Evolutionary conservation across 495 filamentous ascomycete species (phyloP), one percentile per base, ranked within the genome.

Genomic region (Annulohypoxylon maeteangense): DNA sequence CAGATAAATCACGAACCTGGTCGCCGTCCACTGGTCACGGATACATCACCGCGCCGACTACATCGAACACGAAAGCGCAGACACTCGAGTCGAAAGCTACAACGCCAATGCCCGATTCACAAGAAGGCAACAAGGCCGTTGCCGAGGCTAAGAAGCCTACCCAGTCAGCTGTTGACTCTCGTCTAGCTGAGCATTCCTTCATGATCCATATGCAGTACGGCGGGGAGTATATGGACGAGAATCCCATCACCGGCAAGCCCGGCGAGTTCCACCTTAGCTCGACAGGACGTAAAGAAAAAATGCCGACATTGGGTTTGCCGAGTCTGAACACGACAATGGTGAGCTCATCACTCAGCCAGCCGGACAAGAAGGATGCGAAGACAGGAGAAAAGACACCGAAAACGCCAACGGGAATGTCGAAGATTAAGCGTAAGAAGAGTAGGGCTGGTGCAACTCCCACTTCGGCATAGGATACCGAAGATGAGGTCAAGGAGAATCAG

Each of bases 151-250:
- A 76, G 48, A 80, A 72, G 50, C 66, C 68, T 56, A 77, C 62
- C 36, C 83, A 81, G 70, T 65, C 75, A 14, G 76, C 77, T 7
- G 75, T 86, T 4, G 78, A 80, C 18, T 74, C 79, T n/a, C 87
- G 88, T 12, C 84, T 89, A 38, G 80, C 94, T 4, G 88, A 89
- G 58, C 90, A 95, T 63, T 86, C 90, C 0, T 87, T 93, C 53
- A 81, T 82, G 56, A 82, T 95, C 25, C 82, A 90, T 50, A 78
- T 89, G 14, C 84, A 85, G 36, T 90, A 89, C 62, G 88, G 87
- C 23, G 87, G 90, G 51, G 94, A 98, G 58, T 97, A 88, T 78
- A 93, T 95, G 88, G 93, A 99, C 78, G 93, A 97, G 77, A 95
- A 90, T 70, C 93, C 93, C 2, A 87, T 97, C 51, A 88, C 91